Percentiles rank a stretch among this genome's conserved stretches.
Evolutionary conservation across 2,329 filamentous ascomycete species (phyloP).

Genomic region (Botrytis galanthina): DNA sequence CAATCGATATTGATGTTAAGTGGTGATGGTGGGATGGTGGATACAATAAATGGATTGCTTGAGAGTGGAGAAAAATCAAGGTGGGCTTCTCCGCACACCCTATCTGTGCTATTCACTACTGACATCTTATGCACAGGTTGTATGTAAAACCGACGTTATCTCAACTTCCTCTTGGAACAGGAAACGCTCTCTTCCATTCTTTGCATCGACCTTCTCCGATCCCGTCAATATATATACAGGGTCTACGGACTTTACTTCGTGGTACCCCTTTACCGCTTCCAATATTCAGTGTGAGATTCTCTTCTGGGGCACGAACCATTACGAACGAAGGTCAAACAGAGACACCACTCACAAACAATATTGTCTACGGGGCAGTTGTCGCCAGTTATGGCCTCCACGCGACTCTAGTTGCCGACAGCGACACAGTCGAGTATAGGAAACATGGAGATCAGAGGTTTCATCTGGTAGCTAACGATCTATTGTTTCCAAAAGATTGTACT

Average conservation of each 20-base stretch:
- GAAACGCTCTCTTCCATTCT: conserved; percentile 63
- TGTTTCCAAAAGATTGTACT: conserved; percentile 54
- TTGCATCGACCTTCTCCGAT: conserved; percentile 49
- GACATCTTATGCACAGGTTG: conserved; percentile 20
- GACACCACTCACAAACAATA: conserved; percentile 29
- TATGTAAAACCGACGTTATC: conserved; percentile 46
- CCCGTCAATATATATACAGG: conserved; percentile 43
- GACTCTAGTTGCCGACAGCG: conserved; percentile 84
- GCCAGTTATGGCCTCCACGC: conserved; percentile 90
- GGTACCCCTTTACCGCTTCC: conserved; percentile 57
- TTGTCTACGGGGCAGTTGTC: conserved; percentile 74
- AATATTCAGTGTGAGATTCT: conserved; percentile 61
- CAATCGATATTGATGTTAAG: conserved; percentile 75
- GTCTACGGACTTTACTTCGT: conserved; percentile 57
- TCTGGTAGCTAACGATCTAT: conserved; percentile 75
- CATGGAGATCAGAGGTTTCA: conserved; percentile 77
- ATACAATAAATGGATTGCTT: conserved; percentile 70
- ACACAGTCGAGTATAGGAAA: conserved; percentile 75
- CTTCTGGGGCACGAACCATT: conserved; percentile 50
- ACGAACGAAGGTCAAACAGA: conserved; percentile 37
- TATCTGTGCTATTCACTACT: conserved; percentile 27
- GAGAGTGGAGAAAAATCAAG: conserved; percentile 27
- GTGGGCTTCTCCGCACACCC: conserved; percentile 24
- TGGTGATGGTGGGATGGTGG: conserved; percentile 83
- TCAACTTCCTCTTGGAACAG: conserved; percentile 61